Evolutionary conservation across 441 rosid species (phyloP).

Genomic region (Adansonia gregorii): DNA sequence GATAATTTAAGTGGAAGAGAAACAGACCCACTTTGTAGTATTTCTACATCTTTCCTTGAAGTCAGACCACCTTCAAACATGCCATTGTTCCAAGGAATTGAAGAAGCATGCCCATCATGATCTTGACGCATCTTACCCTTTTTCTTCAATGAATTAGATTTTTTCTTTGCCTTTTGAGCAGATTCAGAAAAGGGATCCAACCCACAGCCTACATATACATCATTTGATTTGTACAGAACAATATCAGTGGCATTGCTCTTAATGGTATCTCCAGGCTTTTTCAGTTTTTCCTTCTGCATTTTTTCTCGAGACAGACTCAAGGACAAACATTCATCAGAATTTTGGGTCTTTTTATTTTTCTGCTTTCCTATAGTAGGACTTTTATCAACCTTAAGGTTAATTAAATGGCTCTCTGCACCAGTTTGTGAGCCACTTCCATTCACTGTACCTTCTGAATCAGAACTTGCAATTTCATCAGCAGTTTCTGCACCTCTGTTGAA

Average conservation of each 20-base stretch:
- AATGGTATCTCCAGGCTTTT: slow-evolving; percentile 36
- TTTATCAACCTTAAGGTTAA: slow-evolving; percentile 47
- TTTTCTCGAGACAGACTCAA: slow-evolving; percentile 37
- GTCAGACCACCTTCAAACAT: slow-evolving; percentile 39
- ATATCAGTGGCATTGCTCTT: slow-evolving; percentile 33
- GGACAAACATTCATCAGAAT: slow-evolving; percentile 45
- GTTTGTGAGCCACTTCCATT: slow-evolving; percentile 37
- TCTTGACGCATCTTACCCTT: slow-evolving; percentile 50
- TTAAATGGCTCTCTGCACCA: slow-evolving; percentile 39
- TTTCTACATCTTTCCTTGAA: slow-evolving; percentile 39
- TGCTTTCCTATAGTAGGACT: slow-evolving; percentile 47
- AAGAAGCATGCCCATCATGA: slow-evolving; percentile 43
- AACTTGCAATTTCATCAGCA: slow-evolving; percentile 36
- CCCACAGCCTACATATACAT: slow-evolving; percentile 43
- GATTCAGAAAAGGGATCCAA: slow-evolving; percentile 42
- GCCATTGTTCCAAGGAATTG: slow-evolving; percentile 40
- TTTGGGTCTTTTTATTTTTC: slow-evolving; percentile 49
- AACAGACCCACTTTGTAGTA: slow-evolving; percentile 33
- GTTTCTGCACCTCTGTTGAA: slow-evolving; percentile 45
- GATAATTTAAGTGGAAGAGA: slow-evolving; percentile 39
- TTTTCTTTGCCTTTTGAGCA: slow-evolving; percentile 48
- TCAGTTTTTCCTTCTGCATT: slow-evolving; percentile 38
- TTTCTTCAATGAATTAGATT: slow-evolving; percentile 45
- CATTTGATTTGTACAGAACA: slow-evolving; percentile 33
- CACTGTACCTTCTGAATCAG: slow-evolving; percentile 46